Conservation (phyloP, 176 grass and related monocot species). For the Calamus simplicifolius region DNA sequence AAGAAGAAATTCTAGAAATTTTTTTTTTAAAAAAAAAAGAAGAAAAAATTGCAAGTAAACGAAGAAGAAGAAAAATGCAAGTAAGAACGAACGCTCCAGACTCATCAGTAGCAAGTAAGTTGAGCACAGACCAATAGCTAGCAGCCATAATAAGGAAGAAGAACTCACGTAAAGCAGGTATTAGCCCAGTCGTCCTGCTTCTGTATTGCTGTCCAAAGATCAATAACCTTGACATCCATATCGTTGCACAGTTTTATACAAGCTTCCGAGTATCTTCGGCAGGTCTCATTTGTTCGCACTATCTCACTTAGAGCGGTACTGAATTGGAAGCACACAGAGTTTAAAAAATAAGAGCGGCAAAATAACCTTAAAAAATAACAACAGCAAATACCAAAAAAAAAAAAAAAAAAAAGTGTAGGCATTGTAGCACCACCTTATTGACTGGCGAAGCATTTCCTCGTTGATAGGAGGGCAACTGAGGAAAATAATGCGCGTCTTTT, state of each 20-base stretch:
- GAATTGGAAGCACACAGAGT: background rate
- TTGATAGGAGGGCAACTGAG: slow-evolving; percentile 21
- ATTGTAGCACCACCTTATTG: background rate
- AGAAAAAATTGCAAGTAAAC: too few relatives aligned
- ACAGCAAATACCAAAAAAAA: background rate
- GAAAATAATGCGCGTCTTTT: slow-evolving; percentile 23
- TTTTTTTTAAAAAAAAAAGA: too few relatives aligned
- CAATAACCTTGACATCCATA: slow-evolving; percentile 17
- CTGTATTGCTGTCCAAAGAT: slow-evolving; percentile 27
- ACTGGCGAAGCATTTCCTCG: background rate
- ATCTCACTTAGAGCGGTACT: background rate
- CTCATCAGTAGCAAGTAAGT: too few relatives aligned
- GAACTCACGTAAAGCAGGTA: slow-evolving; percentile 26
- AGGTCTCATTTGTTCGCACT: slow-evolving; percentile 17
- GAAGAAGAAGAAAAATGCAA: too few relatives aligned
- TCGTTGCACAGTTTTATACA: slow-evolving; percentile 33
- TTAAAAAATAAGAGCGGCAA: background rate
- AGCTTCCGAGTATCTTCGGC: slow-evolving; percentile 20
- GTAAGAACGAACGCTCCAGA: too few relatives aligned
- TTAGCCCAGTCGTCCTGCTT: slow-evolving; percentile 19
- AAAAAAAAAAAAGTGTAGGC: background rate
- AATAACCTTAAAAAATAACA: background rate
- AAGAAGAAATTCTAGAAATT: too few relatives aligned
- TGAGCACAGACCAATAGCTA: too few relatives aligned
- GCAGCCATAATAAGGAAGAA: background rate